phyloP scores from a whole-genome alignment of 139 green algal genomes.

The Tetradesmus lagerheimii region DNA sequence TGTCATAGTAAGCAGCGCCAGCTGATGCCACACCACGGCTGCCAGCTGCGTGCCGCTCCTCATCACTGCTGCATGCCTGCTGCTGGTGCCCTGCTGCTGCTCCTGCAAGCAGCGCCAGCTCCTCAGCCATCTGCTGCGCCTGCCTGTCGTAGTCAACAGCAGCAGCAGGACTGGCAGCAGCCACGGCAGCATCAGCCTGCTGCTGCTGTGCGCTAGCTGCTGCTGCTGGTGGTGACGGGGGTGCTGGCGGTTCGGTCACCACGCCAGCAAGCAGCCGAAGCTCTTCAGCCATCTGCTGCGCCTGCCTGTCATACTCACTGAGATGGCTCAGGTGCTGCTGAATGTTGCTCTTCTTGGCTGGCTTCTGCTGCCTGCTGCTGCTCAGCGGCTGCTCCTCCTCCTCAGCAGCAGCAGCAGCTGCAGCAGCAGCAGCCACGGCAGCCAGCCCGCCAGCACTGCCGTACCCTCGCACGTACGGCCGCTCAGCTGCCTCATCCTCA shows the following conservation, averaged over 20 bases:
- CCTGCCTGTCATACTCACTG: not conserved
- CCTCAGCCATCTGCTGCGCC: not conserved
- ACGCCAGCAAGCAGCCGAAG: not conserved
- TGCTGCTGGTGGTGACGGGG: not conserved
- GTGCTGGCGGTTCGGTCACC: not conserved
- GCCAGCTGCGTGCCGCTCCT: not conserved
- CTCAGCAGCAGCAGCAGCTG: not conserved
- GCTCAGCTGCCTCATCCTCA: not conserved
- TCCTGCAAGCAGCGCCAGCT: conserved; percentile 17
- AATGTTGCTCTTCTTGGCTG: too few relatives aligned
- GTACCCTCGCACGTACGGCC: not conserved
- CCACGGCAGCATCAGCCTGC: not conserved
- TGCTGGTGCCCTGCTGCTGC: conserved; percentile 8
- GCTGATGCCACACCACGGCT: not conserved
- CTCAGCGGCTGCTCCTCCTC: not conserved
- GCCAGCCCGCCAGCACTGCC: not conserved
- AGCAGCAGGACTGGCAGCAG: not conserved
- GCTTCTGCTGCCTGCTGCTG: not conserved
- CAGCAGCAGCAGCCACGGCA: not conserved
- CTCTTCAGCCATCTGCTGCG: conserved; percentile 8
- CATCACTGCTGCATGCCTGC: not conserved
- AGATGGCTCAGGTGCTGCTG: too few relatives aligned
- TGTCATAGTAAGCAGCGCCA: not conserved
- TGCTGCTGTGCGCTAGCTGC: not conserved
- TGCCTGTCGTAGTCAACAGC: not conserved